These are phyloP conservation scores for Calcarisporium arbuscula DNA, from an alignment of 2,329 filamentous ascomycete genomes.

Conservation along the genomic window DNA sequence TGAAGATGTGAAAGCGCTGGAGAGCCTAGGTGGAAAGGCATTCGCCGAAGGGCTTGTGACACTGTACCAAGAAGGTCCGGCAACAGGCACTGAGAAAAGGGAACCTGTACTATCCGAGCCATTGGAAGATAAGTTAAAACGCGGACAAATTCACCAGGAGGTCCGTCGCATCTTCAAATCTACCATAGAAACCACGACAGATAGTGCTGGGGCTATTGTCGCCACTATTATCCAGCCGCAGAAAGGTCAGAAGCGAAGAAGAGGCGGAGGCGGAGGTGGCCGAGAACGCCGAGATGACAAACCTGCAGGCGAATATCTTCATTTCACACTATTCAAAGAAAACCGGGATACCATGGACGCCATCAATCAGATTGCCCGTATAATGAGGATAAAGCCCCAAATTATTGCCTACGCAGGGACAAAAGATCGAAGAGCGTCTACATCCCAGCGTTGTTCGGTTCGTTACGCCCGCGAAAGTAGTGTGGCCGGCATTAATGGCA, in stretches of 20 bases:
- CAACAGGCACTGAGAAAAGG: slow-evolving; percentile 19
- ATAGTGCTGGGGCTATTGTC: slow-evolving; percentile 51
- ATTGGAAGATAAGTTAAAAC: slow-evolving; percentile 37
- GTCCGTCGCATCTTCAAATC: slow-evolving; percentile 76
- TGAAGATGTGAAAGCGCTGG: slow-evolving; percentile 29
- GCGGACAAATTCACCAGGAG: slow-evolving; percentile 47
- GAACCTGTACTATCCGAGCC: slow-evolving; percentile 32
- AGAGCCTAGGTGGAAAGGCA: slow-evolving; percentile 29
- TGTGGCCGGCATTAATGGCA: slow-evolving; percentile 58
- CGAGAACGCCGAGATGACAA: slow-evolving; percentile 22
- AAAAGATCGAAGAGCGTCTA: slow-evolving; percentile 83
- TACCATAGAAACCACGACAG: slow-evolving; percentile 68
- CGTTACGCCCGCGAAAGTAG: slow-evolving; percentile 45
- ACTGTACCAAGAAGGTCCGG: slow-evolving; percentile 32
- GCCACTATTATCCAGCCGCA: slow-evolving; percentile 54
- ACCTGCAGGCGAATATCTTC: slow-evolving; percentile 64
- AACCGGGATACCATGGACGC: slow-evolving; percentile 97
- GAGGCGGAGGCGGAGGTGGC: slow-evolving; percentile 17
- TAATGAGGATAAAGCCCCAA: slow-evolving; percentile 68
- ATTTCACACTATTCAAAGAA: slow-evolving; percentile 92
- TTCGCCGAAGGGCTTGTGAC: slow-evolving; percentile 35
- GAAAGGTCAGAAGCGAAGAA: slow-evolving; percentile 24
- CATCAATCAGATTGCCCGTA: slow-evolving; percentile 66
- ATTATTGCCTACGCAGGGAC: slow-evolving; percentile 74
- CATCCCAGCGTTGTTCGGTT: slow-evolving; percentile 73